Conservation (phyloP, 2,329 filamentous ascomycete genomes). For the Simplicillium sp. region DNA sequence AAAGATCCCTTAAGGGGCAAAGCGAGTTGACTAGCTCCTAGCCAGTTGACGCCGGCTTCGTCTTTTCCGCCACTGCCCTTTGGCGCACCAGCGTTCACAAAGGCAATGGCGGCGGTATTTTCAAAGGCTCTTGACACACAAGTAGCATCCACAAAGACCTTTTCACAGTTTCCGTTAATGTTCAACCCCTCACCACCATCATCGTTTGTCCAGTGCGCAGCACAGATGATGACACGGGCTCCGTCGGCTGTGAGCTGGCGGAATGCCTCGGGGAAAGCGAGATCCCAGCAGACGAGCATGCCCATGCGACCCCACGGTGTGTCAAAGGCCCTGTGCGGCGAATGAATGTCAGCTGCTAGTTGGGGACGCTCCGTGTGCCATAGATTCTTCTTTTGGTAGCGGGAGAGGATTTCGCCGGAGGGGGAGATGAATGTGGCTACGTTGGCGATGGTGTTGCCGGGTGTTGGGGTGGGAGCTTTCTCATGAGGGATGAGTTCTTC, state of each 20-base stretch:
- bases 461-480: conserved; percentile 21
- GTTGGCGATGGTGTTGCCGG: conserved; percentile 41
- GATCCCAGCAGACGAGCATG: conserved; percentile 66
- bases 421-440: conserved; percentile 63
- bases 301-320: conserved; percentile 55
- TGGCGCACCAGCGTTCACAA: conserved; percentile 60
- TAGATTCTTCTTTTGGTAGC: conserved; percentile 69
- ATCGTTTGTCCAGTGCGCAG: conserved; percentile 56
- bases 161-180: conserved; percentile 53
- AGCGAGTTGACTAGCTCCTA: conserved; percentile 56
- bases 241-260: conserved; percentile 59
- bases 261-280: conserved; percentile 72
- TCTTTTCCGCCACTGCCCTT: conserved; percentile 12
- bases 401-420: conserved; percentile 47
- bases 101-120: conserved; percentile 62
- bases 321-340: conserved; percentile 44
- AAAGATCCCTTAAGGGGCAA: conserved; percentile 57
- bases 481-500: conserved; percentile 34
- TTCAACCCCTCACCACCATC: conserved; percentile 35
- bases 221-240: conserved; percentile 61
- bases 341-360: conserved; percentile 40
- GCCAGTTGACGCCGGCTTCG: conserved; percentile 29
- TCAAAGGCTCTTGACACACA: conserved; percentile 60
- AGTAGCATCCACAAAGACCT: conserved; percentile 54
- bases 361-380: conserved; percentile 62